Conservation (phyloP, 495 filamentous ascomycete genomes). For the Neurospora sp. region DNA sequence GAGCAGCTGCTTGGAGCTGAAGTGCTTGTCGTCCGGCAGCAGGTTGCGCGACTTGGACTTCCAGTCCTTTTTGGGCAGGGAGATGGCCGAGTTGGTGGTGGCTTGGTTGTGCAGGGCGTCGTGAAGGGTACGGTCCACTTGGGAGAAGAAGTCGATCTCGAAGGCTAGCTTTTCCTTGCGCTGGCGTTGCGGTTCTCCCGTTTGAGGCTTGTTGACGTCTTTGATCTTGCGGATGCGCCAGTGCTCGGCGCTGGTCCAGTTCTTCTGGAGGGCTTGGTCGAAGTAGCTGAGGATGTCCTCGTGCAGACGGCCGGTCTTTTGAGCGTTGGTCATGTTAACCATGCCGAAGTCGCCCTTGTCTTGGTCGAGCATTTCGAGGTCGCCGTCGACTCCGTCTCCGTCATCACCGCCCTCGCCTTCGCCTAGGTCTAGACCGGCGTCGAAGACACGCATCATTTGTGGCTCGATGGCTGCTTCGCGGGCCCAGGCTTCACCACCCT, state of each 20-base stretch:
- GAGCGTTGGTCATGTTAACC: slow-evolving; percentile 57
- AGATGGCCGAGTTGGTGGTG: slow-evolving; percentile 68
- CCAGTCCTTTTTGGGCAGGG: slow-evolving; percentile 85
- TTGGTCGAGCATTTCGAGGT: slow-evolving; percentile 35
- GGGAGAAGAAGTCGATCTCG: slow-evolving; percentile 77
- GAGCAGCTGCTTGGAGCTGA: slow-evolving; percentile 84
- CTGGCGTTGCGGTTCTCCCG: slow-evolving; percentile 41
- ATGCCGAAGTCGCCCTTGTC: slow-evolving; percentile 50
- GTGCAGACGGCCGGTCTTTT: slow-evolving; percentile 53
- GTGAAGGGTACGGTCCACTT: slow-evolving; percentile 59
- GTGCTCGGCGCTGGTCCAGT: slow-evolving; percentile 98
- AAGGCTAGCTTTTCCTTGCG: slow-evolving; percentile 95
- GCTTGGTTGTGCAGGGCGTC: slow-evolving; percentile 80
- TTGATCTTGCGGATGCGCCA: slow-evolving; percentile 96
- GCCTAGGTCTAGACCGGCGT: slow-evolving; percentile 41
- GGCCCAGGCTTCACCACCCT: slow-evolving; percentile 40
- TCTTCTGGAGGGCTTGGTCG: slow-evolving; percentile 87
- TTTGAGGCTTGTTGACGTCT: slow-evolving; percentile 51
- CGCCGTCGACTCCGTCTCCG: slow-evolving; percentile 49
- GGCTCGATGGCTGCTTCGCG: slow-evolving; percentile 55
- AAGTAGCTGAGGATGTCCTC: slow-evolving; percentile 96
- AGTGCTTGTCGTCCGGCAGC: slow-evolving; percentile 96
- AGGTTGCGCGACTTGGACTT: slow-evolving; percentile 87
- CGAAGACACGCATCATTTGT: slow-evolving; percentile 50
- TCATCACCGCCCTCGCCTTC: slow-evolving; percentile 44